Base-by-base conservation (phyloP, 2,329 filamentous ascomycete species). In the Ilyonectria sp. region DNA sequence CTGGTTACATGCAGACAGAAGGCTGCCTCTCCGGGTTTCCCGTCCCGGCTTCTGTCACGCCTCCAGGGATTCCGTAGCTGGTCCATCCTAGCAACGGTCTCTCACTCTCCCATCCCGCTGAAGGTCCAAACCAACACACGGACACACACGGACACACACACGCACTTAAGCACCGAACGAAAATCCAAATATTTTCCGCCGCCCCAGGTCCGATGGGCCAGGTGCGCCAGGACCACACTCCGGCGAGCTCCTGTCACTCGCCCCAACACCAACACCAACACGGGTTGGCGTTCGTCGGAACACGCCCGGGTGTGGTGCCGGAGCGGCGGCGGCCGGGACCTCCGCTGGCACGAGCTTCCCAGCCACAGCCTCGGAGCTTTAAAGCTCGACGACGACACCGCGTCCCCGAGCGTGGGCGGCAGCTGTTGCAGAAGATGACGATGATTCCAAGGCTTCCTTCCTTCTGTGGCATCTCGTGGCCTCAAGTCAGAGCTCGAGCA, bases 341-440 rank as follows among this genome's bases (percentile, higher is more conserved):
- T 29, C n/a, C 33, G 54, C 57, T 66, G 63, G 63, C 63, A 66
- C 63, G 63, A 61, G 63, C 63, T 47, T 35, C n/a, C 37, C 52
- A 47, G 52, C 63, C 26, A 60, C 57, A 43, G 31, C n/a, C 17
- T 52, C 49, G 47, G 57, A 61, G 63, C 63, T 46, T 65, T 52
- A 61, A 61, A 29, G 35, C 43, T 43, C 49, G 52, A 65, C 50
- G 15, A 55, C 53, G 17, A 55, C 53, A 11, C 23, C 57, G 19
- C 23, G 15, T 8, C 23, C 46, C 31, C 13, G 44, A 50, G 56
- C 21, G 35, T 40, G 29, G 31, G 31, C 19, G 8, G 31, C 23
- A 29, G 31, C 13, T 29, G 47, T 54, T 33, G 17, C 59, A 13
- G 13, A 23, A 6, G 31, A 47, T 43, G 60, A 40, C 52, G 43